phyloP scores from a whole-genome alignment of 495 filamentous ascomycete genomes.

The Penicillium argentinense region DNA sequence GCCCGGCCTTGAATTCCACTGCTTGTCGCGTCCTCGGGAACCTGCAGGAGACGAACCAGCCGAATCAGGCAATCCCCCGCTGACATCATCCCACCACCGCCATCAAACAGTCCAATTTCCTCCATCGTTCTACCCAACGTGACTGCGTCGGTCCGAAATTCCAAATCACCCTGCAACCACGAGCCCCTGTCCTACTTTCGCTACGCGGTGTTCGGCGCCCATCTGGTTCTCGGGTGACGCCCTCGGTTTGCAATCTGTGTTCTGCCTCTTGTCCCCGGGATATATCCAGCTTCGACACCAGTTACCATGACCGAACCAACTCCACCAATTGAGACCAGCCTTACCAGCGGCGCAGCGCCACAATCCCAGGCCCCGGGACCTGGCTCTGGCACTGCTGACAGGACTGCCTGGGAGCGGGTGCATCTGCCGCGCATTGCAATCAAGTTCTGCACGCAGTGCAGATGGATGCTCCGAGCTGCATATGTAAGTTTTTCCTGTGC shows the following conservation, averaged over 20 bases:
- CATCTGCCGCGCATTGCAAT: slow-evolving; percentile 68
- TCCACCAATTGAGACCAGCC: slow-evolving; percentile 12
- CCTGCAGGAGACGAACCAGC: slow-evolving; percentile 2
- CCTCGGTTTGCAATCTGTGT: too few relatives aligned
- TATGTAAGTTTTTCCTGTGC: slow-evolving; percentile 55
- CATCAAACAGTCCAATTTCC: slow-evolving; percentile 1
- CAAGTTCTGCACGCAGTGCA: slow-evolving; percentile 80
- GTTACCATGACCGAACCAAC: slow-evolving; percentile 25
- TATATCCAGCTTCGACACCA: background rate
- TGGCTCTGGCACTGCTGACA: slow-evolving; percentile 5
- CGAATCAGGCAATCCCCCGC: slow-evolving; percentile 23
- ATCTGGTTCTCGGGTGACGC: too few relatives aligned
- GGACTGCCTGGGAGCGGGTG: slow-evolving; percentile 20
- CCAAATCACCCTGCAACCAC: slow-evolving; percentile 3
- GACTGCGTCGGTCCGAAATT: slow-evolving; percentile 1
- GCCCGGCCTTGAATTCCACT: background rate
- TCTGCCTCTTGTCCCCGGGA: background rate
- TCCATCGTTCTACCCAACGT: background rate
- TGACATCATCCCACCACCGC: slow-evolving; percentile 40
- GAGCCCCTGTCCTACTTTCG: background rate
- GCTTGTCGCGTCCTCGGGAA: background rate
- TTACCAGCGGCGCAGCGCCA: slow-evolving; percentile 1
- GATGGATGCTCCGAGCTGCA: slow-evolving; percentile 87
- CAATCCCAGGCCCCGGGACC: slow-evolving; percentile 1
- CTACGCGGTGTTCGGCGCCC: too few relatives aligned